Base-by-base conservation (phyloP, 495 filamentous ascomycete genomes). In the Bacidia rubella region DNA sequence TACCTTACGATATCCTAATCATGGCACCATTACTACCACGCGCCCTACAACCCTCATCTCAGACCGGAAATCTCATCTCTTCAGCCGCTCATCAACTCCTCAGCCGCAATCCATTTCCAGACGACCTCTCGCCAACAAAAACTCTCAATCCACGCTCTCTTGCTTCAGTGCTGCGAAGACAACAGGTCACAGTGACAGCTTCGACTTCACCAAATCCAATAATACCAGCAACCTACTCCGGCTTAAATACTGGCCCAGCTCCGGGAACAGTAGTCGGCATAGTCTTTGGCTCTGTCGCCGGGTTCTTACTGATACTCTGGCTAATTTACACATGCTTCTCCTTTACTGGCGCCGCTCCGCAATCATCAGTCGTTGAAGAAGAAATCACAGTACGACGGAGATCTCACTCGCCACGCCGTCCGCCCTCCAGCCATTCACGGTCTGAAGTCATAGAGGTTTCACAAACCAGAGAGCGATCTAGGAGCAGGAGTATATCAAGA, bases 181-280 rank as follows among this genome's bases (percentile, higher is more conserved):
- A 62, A 48, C 39, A 48, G 32, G 51, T 51, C 24, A 43, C 40
- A 26, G 29, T 53, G 7, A 22, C 47, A 2, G 25, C 48, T 25
- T 9, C 49, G 44, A n/a, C 39, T 11, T 35, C 40, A 21, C 35
- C 41, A n/a, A 47, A 38, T 54, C 71, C 71, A 21, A 45, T 63
- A 52, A 80, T 94, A 58, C 85, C 86, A 3, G 70, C 80, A 39
- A 75, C 75, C 53, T 94, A 94, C 74, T 75, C 76, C 24, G 67
- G 72, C 46, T 69, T 79, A 19, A 63, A 78, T 61, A 60, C 63
- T 47, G 75, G 81, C 11, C 86, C 83, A 0, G 21, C 70, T 3
- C 74, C 89, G 0, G 89, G 87, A 32, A 76, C 79, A 19, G 77
- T 95, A n/a, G 87, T 74, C 12, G 89, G 87, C 55, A 90, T 93